Evolutionary conservation across 2,329 filamentous ascomycete species (phyloP).

Genomic region (Microthyrium microscopicum): DNA sequence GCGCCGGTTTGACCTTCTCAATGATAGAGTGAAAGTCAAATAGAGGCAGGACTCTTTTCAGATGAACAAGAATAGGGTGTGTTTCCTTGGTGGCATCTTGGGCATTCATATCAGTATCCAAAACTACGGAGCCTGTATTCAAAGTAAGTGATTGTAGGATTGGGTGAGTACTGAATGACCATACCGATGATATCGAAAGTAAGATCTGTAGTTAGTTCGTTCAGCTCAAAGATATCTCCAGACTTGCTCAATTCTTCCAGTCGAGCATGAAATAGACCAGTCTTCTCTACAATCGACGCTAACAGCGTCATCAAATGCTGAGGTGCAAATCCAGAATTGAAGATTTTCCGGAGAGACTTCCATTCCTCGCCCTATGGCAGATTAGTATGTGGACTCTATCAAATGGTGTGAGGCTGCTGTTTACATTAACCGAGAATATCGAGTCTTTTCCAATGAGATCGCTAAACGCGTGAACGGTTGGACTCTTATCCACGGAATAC

Average conservation of each 20-base stretch:
- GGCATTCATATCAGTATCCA: slow-evolving; percentile 7
- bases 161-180: neutral
- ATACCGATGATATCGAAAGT: slow-evolving; percentile 10
- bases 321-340: slow-evolving; percentile 10
- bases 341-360: slow-evolving; percentile 10
- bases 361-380: slow-evolving; percentile 8
- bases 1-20: neutral
- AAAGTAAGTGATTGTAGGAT: neutral
- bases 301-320: slow-evolving; percentile 6
- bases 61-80: slow-evolving; percentile 3
- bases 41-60: neutral
- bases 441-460: slow-evolving; percentile 16
- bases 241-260: slow-evolving; percentile 3
- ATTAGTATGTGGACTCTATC: neutral
- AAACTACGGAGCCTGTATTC: slow-evolving; percentile 7
- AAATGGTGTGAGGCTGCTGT: neutral
- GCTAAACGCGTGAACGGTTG: slow-evolving; percentile 14
- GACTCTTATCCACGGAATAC: slow-evolving; percentile 18
- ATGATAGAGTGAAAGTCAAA: slow-evolving; percentile 1
- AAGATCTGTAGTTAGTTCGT: slow-evolving; percentile 2
- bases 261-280: slow-evolving; percentile 2
- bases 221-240: slow-evolving; percentile 7
- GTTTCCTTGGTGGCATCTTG: slow-evolving; percentile 6
- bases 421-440: slow-evolving; percentile 14
- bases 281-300: slow-evolving; percentile 6